phyloP scores from a whole-genome alignment of 257 asterid species.

The Solanum habrochaites region DNA sequence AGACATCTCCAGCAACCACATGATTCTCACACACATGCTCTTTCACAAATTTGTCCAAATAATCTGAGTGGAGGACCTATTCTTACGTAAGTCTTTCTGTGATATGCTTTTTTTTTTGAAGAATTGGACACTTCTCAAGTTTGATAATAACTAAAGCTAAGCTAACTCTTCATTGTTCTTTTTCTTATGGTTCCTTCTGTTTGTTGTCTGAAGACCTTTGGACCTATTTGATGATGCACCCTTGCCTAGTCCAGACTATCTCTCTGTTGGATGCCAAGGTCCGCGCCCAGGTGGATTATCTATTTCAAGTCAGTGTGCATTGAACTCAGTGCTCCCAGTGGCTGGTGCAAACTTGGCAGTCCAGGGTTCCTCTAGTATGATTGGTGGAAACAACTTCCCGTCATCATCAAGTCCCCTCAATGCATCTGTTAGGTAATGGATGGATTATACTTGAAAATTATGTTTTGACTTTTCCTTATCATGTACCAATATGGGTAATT shows the following conservation, averaged over 20 bases:
- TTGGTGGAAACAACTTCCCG: constrained; percentile 43
- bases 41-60: constrained; percentile 70
- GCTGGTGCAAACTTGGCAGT: constrained; percentile 43
- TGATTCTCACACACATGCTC: constrained; percentile 67
- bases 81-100: constrained; percentile 58
- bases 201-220: constrained; percentile 53
- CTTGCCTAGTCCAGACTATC: constrained; percentile 43
- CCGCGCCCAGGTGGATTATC: constrained; percentile 44
- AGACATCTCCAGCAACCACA: constrained; percentile 80
- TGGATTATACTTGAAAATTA: neutral
- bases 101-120: neutral
- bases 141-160: neutral
- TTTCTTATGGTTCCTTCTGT: neutral
- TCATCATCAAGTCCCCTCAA: constrained; percentile 50
- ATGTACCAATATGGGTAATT: neutral
- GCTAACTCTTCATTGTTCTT: neutral
- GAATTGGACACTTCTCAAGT: neutral
- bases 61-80: constrained; percentile 59
- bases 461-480: neutral
- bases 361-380: constrained; percentile 58
- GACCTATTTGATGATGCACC: constrained; percentile 72
- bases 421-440: constrained; percentile 58
- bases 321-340: constrained; percentile 33
- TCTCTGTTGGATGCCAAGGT: constrained; percentile 65
- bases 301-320: constrained; percentile 41